Evolutionary conservation across 1,284 basidiomycete genomes (phyloP).

Genomic region (Trichosporon sp.): DNA sequence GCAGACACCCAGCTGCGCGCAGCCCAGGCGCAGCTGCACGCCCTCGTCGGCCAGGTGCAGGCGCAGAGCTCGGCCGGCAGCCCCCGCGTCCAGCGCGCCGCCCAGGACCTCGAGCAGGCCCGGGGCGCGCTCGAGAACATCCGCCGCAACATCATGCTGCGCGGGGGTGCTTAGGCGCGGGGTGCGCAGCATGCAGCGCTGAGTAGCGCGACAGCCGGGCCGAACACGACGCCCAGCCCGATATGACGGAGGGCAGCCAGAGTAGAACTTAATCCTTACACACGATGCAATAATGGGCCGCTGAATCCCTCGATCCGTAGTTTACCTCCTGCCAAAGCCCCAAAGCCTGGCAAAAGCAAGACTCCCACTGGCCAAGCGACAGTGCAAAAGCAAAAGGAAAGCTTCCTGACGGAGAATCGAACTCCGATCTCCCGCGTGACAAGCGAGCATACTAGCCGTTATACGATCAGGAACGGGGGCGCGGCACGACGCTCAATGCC

Average conservation of each 20-base stretch:
- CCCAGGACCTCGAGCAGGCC: slow-evolving; percentile 4
- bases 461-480: slow-evolving; percentile 29
- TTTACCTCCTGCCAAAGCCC: no score
- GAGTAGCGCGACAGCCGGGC: no score
- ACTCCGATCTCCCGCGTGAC: slow-evolving; percentile 32
- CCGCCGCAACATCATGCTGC: slow-evolving; percentile 10
- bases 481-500: no score
- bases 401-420: slow-evolving; percentile 34
- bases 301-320: no score
- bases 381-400: not conserved
- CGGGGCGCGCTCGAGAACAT: slow-evolving; percentile 10
- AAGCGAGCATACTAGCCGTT: slow-evolving; percentile 41
- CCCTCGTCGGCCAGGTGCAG: slow-evolving; percentile 4
- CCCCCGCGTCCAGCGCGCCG: not conserved
- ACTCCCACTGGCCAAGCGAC: not conserved
- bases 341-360: not conserved
- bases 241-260: no score
- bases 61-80: not conserved
- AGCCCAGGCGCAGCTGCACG: not conserved
- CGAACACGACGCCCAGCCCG: not conserved
- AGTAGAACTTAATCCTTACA: not conserved
- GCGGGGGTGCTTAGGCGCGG: not conserved
- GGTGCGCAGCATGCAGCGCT: not conserved
- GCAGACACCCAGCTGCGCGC: not conserved
- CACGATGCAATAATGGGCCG: not conserved